Evolutionary conservation across 2,329 filamentous ascomycete genomes (phyloP).

Genomic region (Talaromyces funiculosus): DNA sequence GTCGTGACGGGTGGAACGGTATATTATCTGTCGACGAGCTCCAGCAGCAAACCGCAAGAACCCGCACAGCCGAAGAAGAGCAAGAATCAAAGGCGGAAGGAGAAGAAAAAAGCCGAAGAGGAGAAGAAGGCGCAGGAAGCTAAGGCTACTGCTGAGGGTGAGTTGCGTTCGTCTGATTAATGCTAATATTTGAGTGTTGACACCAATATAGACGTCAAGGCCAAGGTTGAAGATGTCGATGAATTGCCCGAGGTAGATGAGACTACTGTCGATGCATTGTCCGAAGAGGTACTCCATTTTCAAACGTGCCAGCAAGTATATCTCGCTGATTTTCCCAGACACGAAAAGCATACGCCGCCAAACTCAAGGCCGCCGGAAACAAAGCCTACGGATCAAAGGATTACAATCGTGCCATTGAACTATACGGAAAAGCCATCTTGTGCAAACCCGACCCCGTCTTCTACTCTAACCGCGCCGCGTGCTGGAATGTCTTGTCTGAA

Average conservation of each 20-base stretch:
- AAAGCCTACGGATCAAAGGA: conserved; percentile 93
- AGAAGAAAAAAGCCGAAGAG: conserved; percentile 63
- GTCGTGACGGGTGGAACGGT: conserved; percentile 86
- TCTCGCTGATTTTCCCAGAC: conserved; percentile 46
- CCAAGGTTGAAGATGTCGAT: conserved; percentile 50
- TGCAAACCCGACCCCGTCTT: conserved; percentile 98
- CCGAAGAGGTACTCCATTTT: conserved; percentile 38
- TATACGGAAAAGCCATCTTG: conserved; percentile 92
- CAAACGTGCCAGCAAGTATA: background rate
- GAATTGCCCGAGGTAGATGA: conserved; percentile 63
- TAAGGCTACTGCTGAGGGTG: conserved; percentile 43
- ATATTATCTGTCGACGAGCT: conserved; percentile 65
- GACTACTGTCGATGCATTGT: conserved; percentile 42
- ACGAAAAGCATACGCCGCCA: conserved; percentile 78
- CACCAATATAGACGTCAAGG: conserved; percentile 35
- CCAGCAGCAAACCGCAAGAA: conserved; percentile 44
- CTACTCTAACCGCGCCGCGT: conserved; percentile 97
- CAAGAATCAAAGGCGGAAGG: conserved; percentile 86
- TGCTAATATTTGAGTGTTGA: background rate
- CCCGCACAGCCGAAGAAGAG: conserved; percentile 56
- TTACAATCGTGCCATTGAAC: conserved; percentile 85
- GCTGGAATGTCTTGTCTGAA: conserved; percentile 85
- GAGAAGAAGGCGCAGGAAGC: conserved; percentile 48
- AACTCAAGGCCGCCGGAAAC: conserved; percentile 93
- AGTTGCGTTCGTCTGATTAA: conserved; percentile 6